Evolutionary conservation across 441 rosid genomes (phyloP).

Genomic region (Populus hybrid): DNA sequence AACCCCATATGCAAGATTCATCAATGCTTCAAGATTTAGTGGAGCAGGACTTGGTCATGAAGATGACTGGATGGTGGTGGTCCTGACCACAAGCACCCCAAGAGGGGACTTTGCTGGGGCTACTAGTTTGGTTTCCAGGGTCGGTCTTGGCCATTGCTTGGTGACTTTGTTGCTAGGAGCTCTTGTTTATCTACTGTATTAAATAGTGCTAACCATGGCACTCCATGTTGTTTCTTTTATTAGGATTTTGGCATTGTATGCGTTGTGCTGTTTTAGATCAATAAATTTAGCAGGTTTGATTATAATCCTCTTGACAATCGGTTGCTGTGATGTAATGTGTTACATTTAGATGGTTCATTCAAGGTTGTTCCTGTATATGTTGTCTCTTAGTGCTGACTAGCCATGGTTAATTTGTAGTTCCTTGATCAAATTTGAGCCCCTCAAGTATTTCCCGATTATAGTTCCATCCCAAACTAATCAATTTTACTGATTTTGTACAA

Average conservation of each 20-base stretch:
- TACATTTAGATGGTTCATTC: neutral
- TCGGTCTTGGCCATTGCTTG: constrained; percentile 17
- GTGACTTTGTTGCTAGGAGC: constrained; percentile 9
- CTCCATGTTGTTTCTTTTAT: neutral
- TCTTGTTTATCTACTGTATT: constrained; percentile 10
- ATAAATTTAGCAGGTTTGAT: neutral
- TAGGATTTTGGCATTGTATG: neutral
- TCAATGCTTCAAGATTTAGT: constrained; percentile 51
- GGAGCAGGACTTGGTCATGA: constrained; percentile 63
- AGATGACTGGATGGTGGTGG: constrained; percentile 76
- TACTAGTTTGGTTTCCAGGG: constrained; percentile 1
- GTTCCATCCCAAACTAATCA: too few species aligned
- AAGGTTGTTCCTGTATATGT: neutral
- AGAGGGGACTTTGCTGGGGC: constrained; percentile 44
- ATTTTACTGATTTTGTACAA: neutral
- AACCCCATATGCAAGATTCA: constrained; percentile 36
- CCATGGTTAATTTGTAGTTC: neutral
- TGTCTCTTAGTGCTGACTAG: neutral
- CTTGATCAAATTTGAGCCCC: neutral
- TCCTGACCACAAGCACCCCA: constrained; percentile 40
- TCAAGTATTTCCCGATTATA: neutral
- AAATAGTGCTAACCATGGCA: neutral
- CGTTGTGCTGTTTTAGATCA: neutral
- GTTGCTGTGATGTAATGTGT: neutral
- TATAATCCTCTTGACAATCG: neutral